phyloP scores from a whole-genome alignment of 75 land plant species.

The Cunninghamia lanceolata region DNA sequence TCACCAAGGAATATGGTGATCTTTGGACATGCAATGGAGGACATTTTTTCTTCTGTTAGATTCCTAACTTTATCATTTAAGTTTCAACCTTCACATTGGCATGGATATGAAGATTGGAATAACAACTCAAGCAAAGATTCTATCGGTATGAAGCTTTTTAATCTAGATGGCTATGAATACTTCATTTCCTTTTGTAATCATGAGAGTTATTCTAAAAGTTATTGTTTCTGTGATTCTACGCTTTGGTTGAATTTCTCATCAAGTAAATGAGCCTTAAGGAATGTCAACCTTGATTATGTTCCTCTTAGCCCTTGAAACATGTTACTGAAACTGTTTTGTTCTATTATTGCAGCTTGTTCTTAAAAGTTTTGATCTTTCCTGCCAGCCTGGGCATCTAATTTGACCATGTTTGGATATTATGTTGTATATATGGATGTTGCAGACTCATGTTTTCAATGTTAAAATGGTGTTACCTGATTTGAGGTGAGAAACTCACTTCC shows the following conservation, averaged over 20 bases:
- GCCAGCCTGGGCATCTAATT: background rate
- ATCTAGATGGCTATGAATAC: background rate
- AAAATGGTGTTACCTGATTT: background rate
- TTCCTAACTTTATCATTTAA: slow-evolving; percentile 39
- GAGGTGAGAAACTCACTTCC: background rate
- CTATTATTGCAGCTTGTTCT: background rate
- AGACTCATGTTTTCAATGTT: background rate
- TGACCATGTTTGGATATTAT: background rate
- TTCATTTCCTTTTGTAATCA: background rate
- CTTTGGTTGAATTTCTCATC: background rate
- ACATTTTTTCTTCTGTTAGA: slow-evolving; percentile 38
- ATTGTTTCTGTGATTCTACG: background rate
- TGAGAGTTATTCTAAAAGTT: background rate
- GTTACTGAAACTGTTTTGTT: background rate
- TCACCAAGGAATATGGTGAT: slow-evolving; percentile 28
- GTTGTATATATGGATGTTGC: background rate
- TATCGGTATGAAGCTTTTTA: background rate
- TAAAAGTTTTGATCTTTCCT: background rate
- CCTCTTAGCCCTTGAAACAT: background rate
- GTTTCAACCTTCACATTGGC: slow-evolving; percentile 27
- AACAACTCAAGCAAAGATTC: background rate
- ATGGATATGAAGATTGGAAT: slow-evolving; percentile 13
- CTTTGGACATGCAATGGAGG: slow-evolving; percentile 37
- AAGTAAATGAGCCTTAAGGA: background rate
- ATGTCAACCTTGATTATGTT: too few relatives aligned